Base-by-base conservation (phyloP, 1,284 basidiomycete genomes). In the Afroboletus lepidellus region DNA sequence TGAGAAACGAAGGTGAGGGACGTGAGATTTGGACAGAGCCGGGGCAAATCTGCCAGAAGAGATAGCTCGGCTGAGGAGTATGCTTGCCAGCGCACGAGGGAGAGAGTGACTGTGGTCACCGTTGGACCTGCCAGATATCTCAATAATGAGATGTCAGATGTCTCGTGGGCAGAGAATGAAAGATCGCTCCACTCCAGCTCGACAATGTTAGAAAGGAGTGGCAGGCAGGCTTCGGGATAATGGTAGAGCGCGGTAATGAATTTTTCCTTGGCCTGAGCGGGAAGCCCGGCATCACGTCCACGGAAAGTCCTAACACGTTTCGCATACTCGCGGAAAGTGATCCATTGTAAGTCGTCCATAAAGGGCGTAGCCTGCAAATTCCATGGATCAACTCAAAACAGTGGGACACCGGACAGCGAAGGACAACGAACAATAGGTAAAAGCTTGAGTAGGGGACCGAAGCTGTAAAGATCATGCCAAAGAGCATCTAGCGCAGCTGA, bases 401-500 rank as follows among this genome's bases (percentile, higher is more conserved):
- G n/a, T 5, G 25, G 25, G 18, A 42, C 13, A 20, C 9, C 11
- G 2, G 15, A 39, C 0, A 8, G 9, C 12, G 16, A 36, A 50
- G 4, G 11, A 24, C 23, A 13, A 59, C 59, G 20, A 30, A 61
- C 61, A 0, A 11, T n/a, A 0, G 57, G 62, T 3, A 51, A 41
- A 13, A 48, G 5, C 0, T 24, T 33, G 20, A 62, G 41, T 0
- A 62, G 3, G 4, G 62, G 60, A 3, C 23, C 29, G 16, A 60
- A 48, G 15, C 36, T 21, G 32, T 51, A 9, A 11, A 60, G 60
- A 7, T 57, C 38, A 15, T 13, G 43, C 59, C 59, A 60, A 12
- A 64, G 57, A n/a, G 33, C 9, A 24, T 62, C 59, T 11, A 64
- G 18, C 2, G 62, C 62, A 3, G 49, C 41, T 7, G 50, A 42